Percentiles rank a stretch among this genome's conserved stretches.
Evolutionary conservation across 768 basidiomycete species (phyloP).

Genomic region (Astraeus odoratus): DNA sequence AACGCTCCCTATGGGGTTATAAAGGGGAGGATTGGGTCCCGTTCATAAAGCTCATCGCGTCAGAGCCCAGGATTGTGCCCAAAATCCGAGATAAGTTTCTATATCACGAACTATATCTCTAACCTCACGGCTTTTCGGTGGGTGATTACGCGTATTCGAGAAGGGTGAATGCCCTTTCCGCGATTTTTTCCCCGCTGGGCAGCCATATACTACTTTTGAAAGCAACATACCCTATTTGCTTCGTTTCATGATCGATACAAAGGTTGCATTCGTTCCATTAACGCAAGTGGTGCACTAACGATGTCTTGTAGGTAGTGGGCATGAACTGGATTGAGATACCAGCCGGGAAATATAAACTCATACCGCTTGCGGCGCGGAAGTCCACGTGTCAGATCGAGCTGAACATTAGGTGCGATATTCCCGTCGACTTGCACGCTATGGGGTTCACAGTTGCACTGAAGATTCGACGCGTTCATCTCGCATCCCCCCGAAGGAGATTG

Average conservation of each 20-base stretch:
- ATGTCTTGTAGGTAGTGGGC: conserved; percentile 65
- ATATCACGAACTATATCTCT: conserved; percentile 1
- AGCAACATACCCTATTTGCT: conserved; percentile 90
- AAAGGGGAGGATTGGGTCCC: conserved; percentile 68
- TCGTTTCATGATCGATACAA: conserved; percentile 97
- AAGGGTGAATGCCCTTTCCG: conserved; percentile 64
- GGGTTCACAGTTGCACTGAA: conserved; percentile 23
- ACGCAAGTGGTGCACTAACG: not conserved
- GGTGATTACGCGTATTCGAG: conserved; percentile 57
- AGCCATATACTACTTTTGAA: conserved; percentile 69
- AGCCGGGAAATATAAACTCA: conserved; percentile 68
- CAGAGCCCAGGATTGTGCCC: conserved; percentile 69
- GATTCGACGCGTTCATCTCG: conserved; percentile 82
- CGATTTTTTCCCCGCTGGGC: conserved; percentile 44
- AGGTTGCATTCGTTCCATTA: conserved; percentile 39
- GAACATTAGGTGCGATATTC: conserved; percentile 50
- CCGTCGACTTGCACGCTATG: not conserved
- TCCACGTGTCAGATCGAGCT: conserved; percentile 91
- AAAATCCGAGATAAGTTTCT: conserved; percentile 83
- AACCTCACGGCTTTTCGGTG: conserved; percentile 10
- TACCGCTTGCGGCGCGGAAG: conserved; percentile 48
- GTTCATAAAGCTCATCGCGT: conserved; percentile 81
- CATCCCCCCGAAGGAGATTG: conserved; percentile 89
- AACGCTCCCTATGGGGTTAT: conserved; percentile 83
- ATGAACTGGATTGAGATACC: conserved; percentile 99